Percentiles rank a stretch among this genome's conserved stretches.
phyloP scores from a whole-genome alignment of 2,329 filamentous ascomycete species.

The Coleophoma crateriformis region DNA sequence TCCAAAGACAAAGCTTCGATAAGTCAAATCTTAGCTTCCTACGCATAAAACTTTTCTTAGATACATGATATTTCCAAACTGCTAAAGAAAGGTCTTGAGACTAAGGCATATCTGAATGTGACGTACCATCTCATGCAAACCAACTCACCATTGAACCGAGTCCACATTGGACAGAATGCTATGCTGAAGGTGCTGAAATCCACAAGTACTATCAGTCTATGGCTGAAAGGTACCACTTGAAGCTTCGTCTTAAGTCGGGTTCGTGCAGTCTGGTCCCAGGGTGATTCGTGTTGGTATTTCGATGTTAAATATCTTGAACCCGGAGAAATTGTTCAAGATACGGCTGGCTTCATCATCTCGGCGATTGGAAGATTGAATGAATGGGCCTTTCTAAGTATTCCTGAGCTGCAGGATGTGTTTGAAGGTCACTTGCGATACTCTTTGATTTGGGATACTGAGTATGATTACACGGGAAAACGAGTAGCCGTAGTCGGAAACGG shows the following conservation, averaged over 20 bases:
- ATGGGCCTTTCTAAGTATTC: slow-evolving; percentile 31
- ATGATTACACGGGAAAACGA: slow-evolving; percentile 36
- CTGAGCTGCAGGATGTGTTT: slow-evolving; percentile 36
- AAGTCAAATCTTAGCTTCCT: not conserved
- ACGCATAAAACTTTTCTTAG: not conserved
- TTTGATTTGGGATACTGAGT: slow-evolving; percentile 35
- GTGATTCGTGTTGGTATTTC: not conserved
- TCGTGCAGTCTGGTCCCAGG: slow-evolving; percentile 15
- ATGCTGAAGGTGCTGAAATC: slow-evolving; percentile 26
- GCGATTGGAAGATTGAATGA: slow-evolving; percentile 1
- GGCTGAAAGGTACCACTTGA: slow-evolving; percentile 24
- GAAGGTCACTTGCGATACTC: slow-evolving; percentile 36
- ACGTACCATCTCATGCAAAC: slow-evolving; percentile 29
- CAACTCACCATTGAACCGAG: slow-evolving; percentile 32
- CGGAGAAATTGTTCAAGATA: not conserved
- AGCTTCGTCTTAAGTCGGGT: slow-evolving; percentile 14
- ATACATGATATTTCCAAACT: not conserved
- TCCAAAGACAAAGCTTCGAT: not conserved
- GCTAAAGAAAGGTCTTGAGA: not conserved
- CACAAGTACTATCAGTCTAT: slow-evolving; percentile 29
- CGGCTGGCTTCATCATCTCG: not conserved
- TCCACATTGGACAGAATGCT: slow-evolving; percentile 32
- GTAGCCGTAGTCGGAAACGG: slow-evolving; percentile 45
- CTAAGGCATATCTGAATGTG: slow-evolving; percentile 4
- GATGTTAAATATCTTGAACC: slow-evolving; percentile 22